Evolutionary conservation across 139 green algal species (phyloP).

Genomic region (Chlorella sorokiniana): DNA sequence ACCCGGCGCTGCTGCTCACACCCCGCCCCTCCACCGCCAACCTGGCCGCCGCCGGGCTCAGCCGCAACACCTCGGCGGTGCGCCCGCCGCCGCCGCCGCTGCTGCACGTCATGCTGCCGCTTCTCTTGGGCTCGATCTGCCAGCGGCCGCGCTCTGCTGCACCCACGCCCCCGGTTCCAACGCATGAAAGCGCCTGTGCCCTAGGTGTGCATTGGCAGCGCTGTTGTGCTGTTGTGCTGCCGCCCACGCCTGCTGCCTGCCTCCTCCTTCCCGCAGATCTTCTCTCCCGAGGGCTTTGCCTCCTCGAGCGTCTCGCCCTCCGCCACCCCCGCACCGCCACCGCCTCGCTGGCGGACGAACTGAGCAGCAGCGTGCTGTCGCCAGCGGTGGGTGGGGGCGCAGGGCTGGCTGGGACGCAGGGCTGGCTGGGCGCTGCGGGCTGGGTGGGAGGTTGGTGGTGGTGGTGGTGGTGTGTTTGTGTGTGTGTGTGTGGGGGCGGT

Average conservation of each 20-base stretch:
- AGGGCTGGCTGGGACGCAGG: too few species aligned
- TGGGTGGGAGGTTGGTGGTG: too few species aligned
- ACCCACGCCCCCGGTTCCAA: background rate
- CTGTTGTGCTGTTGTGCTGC: background rate
- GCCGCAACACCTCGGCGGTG: background rate
- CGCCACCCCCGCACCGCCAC: conserved; percentile 6
- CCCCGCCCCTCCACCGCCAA: background rate
- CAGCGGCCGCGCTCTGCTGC: background rate
- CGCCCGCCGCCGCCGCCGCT: background rate
- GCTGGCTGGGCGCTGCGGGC: too few species aligned
- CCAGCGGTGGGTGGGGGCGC: conserved; percentile 1
- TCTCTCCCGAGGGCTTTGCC: conserved; percentile 3
- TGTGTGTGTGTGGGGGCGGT: too few species aligned
- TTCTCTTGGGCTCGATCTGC: too few species aligned
- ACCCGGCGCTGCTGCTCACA: conserved; percentile 23
- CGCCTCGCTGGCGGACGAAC: background rate
- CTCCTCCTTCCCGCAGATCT: background rate
- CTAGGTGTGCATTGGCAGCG: background rate
- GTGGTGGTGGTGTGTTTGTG: too few species aligned
- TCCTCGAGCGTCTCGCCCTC: background rate
- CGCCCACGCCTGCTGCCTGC: background rate
- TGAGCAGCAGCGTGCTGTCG: conserved; percentile 14
- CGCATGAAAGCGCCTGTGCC: background rate
- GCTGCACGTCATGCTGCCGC: too few species aligned
- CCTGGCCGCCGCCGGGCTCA: background rate